Evolutionary conservation across 352 stramenopile species (phyloP).

Genomic region (Halophytophthora batemanensis): DNA sequence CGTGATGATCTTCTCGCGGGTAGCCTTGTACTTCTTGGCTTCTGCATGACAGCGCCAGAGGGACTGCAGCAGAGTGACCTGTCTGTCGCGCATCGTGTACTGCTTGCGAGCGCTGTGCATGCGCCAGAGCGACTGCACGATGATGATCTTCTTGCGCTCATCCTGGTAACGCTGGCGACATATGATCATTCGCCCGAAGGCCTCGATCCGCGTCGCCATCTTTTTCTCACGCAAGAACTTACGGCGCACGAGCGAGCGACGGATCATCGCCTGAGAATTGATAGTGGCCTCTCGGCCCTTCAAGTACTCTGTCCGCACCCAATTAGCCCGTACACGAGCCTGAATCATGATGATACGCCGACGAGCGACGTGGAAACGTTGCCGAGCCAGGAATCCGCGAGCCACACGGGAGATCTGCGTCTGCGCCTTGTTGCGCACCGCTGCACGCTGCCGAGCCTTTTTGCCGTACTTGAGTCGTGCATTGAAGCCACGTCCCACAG

Average conservation of each 20-base stretch:
- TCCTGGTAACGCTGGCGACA: conserved; percentile 60
- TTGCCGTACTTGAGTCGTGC: conserved; percentile 86
- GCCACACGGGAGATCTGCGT: conserved; percentile 70
- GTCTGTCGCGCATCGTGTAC: conserved; percentile 40
- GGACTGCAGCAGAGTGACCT: conserved; percentile 74
- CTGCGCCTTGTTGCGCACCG: conserved; percentile 76
- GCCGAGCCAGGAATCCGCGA: conserved; percentile 66
- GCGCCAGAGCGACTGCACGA: conserved; percentile 77
- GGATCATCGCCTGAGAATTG: conserved; percentile 88
- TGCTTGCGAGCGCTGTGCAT: conserved; percentile 66
- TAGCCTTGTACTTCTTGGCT: conserved; percentile 50
- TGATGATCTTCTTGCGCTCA: conserved; percentile 63
- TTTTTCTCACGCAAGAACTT: conserved; percentile 84
- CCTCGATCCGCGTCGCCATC: conserved; percentile 84
- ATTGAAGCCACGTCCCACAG: conserved; percentile 71
- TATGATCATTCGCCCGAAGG: conserved; percentile 82
- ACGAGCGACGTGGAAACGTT: conserved; percentile 46
- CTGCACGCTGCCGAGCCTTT: conserved; percentile 70
- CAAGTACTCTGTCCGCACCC: conserved; percentile 85
- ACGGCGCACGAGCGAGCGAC: conserved; percentile 66
- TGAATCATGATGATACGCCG: conserved; percentile 85
- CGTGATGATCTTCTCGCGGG: conserved; percentile 55
- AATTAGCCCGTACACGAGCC: conserved; percentile 80
- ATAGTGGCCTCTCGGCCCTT: conserved; percentile 84
- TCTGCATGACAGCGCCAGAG: conserved; percentile 74